These are phyloP conservation scores for Bretschneidera sinensis DNA, from an alignment of 345 rosid species.

Conservation along the genomic window DNA sequence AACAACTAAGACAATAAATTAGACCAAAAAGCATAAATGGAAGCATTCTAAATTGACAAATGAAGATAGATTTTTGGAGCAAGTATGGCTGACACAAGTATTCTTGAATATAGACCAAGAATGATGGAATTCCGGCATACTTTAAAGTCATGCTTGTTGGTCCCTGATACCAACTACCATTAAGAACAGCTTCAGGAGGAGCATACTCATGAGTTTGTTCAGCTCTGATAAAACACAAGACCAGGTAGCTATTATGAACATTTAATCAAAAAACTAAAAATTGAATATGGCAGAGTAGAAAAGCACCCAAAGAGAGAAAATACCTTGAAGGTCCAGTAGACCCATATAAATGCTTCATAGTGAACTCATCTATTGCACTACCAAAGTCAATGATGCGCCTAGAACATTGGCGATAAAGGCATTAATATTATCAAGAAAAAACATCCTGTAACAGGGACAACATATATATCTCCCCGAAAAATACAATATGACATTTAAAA, in stretches of 20 bases:
- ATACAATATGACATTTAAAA: too few relatives aligned
- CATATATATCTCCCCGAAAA: too few relatives aligned
- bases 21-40: background rate
- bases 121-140: constrained; percentile 36
- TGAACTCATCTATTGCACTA: constrained; percentile 82
- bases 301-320: constrained; percentile 13
- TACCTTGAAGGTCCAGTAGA: constrained; percentile 91
- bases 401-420: constrained; percentile 19
- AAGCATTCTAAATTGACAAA: too few relatives aligned
- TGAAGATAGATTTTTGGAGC: too few relatives aligned
- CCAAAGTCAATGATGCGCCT: constrained; percentile 99
- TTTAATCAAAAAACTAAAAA: constrained; percentile 1
- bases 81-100: background rate
- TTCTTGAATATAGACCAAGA: constrained; percentile 4
- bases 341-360: constrained; percentile 74
- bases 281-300: constrained; percentile 3
- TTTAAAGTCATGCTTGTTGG: constrained; percentile 45
- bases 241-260: background rate
- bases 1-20: background rate
- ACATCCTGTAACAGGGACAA: background rate
- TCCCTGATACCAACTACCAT: constrained; percentile 78
- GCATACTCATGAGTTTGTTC: constrained; percentile 84
- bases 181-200: constrained; percentile 86
- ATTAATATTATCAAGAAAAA: constrained; percentile 10
- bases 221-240: constrained; percentile 42